Evolutionary conservation across 805 yeast species (phyloP).

Genomic region (Candida glaebosa): DNA sequence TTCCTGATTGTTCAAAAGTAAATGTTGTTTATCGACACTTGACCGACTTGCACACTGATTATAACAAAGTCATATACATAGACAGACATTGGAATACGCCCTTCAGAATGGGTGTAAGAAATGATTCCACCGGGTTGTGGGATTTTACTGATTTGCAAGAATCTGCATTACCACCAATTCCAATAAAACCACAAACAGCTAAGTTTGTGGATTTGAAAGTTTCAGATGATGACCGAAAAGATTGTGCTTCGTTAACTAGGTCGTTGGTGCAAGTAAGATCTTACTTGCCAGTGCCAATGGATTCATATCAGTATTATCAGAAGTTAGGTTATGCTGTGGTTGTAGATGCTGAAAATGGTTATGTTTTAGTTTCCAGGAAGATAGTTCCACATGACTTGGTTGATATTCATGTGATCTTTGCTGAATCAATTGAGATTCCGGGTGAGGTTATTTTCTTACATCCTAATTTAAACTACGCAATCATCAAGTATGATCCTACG

Average conservation of each 20-base stretch:
- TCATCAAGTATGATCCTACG: slow-evolving; percentile 76
- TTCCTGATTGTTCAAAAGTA: slow-evolving; percentile 75
- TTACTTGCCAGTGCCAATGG: slow-evolving; percentile 65
- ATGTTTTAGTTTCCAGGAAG: slow-evolving; percentile 72
- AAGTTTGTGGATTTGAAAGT: slow-evolving; percentile 67
- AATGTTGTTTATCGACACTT: slow-evolving; percentile 71
- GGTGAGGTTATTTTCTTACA: slow-evolving; percentile 80
- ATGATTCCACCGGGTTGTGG: slow-evolving; percentile 56
- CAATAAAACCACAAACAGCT: slow-evolving; percentile 57
- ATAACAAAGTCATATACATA: slow-evolving; percentile 60
- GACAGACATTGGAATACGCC: slow-evolving; percentile 84
- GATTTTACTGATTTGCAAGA: slow-evolving; percentile 51
- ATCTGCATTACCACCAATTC: slow-evolving; percentile 57
- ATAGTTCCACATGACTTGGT: slow-evolving; percentile 79
- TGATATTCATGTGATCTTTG: slow-evolving; percentile 74
- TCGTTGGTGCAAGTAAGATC: slow-evolving; percentile 72
- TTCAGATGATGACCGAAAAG: slow-evolving; percentile 38
- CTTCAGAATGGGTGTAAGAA: slow-evolving; percentile 64
- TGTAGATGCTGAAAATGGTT: slow-evolving; percentile 76
- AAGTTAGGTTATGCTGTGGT: slow-evolving; percentile 73
- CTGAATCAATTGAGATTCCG: slow-evolving; percentile 79
- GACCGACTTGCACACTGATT: slow-evolving; percentile 73
- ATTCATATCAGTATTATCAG: slow-evolving; percentile 64
- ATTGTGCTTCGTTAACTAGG: slow-evolving; percentile 54
- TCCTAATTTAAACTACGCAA: slow-evolving; percentile 83